Conservation (phyloP, 2,329 filamentous ascomycete species). For the Coniochaeta ligniaria region DNA sequence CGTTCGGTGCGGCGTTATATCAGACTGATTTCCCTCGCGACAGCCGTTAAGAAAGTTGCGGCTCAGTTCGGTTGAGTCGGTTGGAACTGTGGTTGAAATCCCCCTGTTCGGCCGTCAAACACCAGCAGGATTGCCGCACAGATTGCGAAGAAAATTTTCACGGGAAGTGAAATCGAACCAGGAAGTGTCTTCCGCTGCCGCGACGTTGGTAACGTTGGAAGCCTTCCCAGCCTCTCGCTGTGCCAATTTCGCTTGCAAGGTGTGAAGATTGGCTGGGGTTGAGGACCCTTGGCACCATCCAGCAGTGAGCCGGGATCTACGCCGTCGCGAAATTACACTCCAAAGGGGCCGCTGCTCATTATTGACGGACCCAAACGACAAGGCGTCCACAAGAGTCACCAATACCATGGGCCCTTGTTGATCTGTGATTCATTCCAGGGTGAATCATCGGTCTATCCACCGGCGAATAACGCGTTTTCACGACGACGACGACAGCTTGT, state of each 20-base stretch:
- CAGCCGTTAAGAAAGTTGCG: neutral
- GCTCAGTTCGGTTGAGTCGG: neutral
- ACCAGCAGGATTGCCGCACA: neutral
- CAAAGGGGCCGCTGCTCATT: neutral
- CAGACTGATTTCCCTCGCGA: neutral
- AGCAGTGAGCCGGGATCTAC: neutral
- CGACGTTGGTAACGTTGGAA: neutral
- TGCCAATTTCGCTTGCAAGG: conserved; percentile 1
- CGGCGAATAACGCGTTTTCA: neutral
- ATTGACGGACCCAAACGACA: neutral
- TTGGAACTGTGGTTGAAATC: neutral
- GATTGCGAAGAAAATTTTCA: neutral
- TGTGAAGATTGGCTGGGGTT: neutral
- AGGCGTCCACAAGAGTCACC: neutral
- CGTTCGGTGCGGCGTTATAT: neutral
- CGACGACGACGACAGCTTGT: neutral
- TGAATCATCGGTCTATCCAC: neutral
- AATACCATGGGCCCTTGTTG: neutral
- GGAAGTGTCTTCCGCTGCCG: neutral
- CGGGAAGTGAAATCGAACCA: neutral
- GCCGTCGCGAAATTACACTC: neutral
- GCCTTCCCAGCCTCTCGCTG: neutral
- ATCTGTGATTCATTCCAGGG: neutral
- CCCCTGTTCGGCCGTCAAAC: neutral
- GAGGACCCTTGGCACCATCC: neutral